Evolutionary conservation across 805 yeast genomes (phyloP), one percentile per base, ranked within the genome.

Genomic region (Starmerella apicola): DNA sequence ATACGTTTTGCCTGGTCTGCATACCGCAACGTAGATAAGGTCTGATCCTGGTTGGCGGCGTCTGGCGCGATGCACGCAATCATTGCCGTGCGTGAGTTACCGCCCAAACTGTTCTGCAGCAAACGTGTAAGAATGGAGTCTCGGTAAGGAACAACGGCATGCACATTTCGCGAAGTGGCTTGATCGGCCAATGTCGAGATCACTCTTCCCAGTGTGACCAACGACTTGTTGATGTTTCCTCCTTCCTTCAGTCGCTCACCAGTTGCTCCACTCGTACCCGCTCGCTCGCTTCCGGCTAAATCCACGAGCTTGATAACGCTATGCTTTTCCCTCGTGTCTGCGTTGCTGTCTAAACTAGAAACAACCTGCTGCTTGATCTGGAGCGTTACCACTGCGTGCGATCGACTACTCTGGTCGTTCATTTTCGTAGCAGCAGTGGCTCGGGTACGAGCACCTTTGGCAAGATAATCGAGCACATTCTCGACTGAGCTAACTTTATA

Each of bases 1-100:
- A 82, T 80, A 48, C 66, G 65, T 54, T 81, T 79, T 3, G 84
- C 88, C 42, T 78, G 73, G 17, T 74, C 78, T 1, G 94, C 93
- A 55, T 82, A 82, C 45, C 85, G 64, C 42, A 82, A 60, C 0
- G 94, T 82, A 30, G 81, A 78, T 49, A 76, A 56, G 0, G 84
- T 76, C 51, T 82, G 94, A 17, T 81, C 86, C 56, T 73, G 78
- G 51, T 80, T 88, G 15, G 74, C 66, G 0, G 94, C 93, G 21
- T 31, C 38, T 3, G 50, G 48, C 0, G 93, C 76, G 0, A 84
- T 66, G 55, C 93, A 83, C 17, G 91, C 91, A n/a, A 84, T 70
- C 80, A 84, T 74, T 1, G 78, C 78, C 0, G 94, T 85, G 52
- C 79, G 81, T n/a, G 91, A 78, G 53, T 81, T 80, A 1, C 95